Percentiles rank a stretch among this genome's conserved stretches.
phyloP scores from a whole-genome alignment of 1,139 yeast genomes.

The Saccharomyces hybrid region DNA sequence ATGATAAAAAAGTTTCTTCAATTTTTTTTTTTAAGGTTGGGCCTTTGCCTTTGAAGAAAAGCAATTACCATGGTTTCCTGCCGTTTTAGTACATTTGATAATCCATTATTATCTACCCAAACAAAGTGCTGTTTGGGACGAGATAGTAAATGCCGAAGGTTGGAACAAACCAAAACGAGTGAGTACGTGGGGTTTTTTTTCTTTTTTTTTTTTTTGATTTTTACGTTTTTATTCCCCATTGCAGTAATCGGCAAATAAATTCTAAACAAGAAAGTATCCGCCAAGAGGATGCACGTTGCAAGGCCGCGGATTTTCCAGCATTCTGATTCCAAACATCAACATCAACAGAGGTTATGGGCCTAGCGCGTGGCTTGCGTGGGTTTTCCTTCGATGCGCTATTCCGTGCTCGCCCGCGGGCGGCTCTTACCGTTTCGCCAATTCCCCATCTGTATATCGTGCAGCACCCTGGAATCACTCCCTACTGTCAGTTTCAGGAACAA shows the following conservation, averaged over 20 bases:
- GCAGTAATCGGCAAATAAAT: background rate
- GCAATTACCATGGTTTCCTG: background rate
- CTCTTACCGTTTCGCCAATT: background rate
- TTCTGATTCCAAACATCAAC: background rate
- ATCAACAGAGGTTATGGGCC: background rate
- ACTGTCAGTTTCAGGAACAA: background rate
- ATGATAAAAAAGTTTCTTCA: background rate
- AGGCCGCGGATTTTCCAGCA: background rate
- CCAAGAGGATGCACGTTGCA: background rate
- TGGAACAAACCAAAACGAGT: background rate
- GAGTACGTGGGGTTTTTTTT: background rate
- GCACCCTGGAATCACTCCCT: background rate
- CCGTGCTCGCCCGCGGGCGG: background rate
- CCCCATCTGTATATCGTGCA: background rate
- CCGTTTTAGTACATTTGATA: background rate
- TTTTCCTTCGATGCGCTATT: background rate
- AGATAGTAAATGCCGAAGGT: background rate
- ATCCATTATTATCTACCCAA: background rate
- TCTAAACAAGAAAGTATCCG: background rate
- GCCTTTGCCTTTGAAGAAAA: background rate
- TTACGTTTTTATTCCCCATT: background rate
- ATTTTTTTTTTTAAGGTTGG: background rate
- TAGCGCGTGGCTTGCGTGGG: background rate
- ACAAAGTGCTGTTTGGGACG: background rate
- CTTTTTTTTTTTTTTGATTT: background rate